Conservation (phyloP, 2,329 filamentous ascomycete species). For the Diplodia scrobiculata region DNA sequence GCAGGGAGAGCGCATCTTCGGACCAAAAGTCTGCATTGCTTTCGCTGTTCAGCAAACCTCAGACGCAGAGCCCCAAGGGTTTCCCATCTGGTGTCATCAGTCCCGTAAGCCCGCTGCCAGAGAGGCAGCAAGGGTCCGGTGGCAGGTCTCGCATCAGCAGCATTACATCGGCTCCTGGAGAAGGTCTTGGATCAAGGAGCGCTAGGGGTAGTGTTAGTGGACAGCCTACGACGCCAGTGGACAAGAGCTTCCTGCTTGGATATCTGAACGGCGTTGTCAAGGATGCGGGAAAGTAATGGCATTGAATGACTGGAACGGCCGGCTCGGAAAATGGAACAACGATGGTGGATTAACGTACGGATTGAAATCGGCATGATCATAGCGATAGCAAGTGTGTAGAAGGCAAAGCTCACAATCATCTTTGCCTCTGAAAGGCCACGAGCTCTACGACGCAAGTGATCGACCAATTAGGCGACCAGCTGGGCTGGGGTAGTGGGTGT, state of each 20-base stretch:
- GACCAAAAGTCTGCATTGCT: slow-evolving; percentile 44
- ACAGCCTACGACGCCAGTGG: slow-evolving; percentile 55
- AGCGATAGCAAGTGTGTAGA: slow-evolving; percentile 8
- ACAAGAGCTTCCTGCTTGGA: slow-evolving; percentile 74
- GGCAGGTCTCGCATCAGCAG: slow-evolving; percentile 42
- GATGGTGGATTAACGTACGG: neutral
- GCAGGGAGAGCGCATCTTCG: slow-evolving; percentile 36
- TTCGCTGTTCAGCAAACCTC: slow-evolving; percentile 43
- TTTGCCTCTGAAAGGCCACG: neutral
- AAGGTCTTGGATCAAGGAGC: slow-evolving; percentile 10
- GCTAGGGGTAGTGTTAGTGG: slow-evolving; percentile 14
- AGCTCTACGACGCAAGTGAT: neutral
- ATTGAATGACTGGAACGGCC: neutral
- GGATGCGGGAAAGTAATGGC: slow-evolving; percentile 32
- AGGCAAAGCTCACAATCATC: neutral
- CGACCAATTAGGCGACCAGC: slow-evolving; percentile 1
- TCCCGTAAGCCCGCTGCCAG: slow-evolving; percentile 43
- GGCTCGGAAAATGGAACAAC: neutral
- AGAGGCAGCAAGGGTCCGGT: slow-evolving; percentile 33
- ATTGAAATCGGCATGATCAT: neutral
- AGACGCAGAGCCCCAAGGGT: slow-evolving; percentile 34
- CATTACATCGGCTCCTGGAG: slow-evolving; percentile 33
- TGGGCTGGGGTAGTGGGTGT: neutral
- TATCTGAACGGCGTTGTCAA: slow-evolving; percentile 66
- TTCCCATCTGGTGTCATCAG: slow-evolving; percentile 43